These are phyloP conservation scores for Cyberlindnera samutprakarnensis DNA, from an alignment of 805 yeast species.

Conservation along the genomic window DNA sequence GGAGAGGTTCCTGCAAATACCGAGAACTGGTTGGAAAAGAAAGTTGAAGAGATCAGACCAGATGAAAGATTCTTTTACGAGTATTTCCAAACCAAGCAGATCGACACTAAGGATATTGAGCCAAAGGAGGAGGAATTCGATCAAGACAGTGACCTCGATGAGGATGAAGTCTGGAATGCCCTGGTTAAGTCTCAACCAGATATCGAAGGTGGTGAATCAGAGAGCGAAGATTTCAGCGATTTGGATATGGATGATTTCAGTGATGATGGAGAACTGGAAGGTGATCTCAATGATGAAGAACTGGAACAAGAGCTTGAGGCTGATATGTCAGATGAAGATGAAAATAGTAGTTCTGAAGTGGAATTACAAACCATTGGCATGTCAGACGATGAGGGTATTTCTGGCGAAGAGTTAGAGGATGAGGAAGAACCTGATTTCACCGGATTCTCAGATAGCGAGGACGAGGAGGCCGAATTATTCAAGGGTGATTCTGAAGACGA, in stretches of 20 bases:
- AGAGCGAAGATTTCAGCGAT: conserved; percentile 42
- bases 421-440: conserved; percentile 22
- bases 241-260: conserved; percentile 34
- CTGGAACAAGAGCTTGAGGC: conserved; percentile 20
- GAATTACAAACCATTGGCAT: conserved; percentile 13
- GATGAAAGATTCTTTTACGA: conserved; percentile 86
- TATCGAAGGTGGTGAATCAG: conserved; percentile 44
- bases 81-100: conserved; percentile 62
- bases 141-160: conserved; percentile 42
- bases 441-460: conserved; percentile 30
- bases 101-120: conserved; percentile 24
- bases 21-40: conserved; percentile 72
- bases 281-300: conserved; percentile 20
- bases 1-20: conserved; percentile 70
- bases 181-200: conserved; percentile 70
- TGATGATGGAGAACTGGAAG: conserved; percentile 39
- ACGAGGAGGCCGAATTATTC: conserved; percentile 29
- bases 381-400: conserved; percentile 24
- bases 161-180: conserved; percentile 77
- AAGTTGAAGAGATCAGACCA: conserved; percentile 61
- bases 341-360: conserved; percentile 19
- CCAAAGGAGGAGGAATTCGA: conserved; percentile 30
- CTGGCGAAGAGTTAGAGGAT: conserved; percentile 28
- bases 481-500: conserved; percentile 31
- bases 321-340: conserved; percentile 29